phyloP scores from a whole-genome alignment of 2,329 filamentous ascomycete genomes.

The Ophiosphaerella herpotricha region DNA sequence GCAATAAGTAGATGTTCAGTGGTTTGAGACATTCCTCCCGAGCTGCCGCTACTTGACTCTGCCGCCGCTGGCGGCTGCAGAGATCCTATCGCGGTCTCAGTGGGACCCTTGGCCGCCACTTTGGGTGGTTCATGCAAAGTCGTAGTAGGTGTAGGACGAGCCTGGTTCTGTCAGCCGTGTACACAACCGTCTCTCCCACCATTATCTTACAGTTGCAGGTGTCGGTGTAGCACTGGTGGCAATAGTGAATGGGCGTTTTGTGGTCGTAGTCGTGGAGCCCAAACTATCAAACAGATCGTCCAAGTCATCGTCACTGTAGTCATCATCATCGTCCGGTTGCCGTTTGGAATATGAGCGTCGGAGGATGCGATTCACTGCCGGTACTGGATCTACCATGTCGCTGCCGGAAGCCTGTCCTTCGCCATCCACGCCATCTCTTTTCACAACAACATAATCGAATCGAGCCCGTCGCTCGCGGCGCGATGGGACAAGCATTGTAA shows the following conservation, averaged over 20 bases:
- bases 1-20: slow-evolving; percentile 49
- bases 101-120: slow-evolving; percentile 29
- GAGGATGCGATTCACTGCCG: slow-evolving; percentile 21
- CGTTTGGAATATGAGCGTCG: slow-evolving; percentile 17
- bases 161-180: slow-evolving; percentile 25
- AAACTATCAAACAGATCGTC: neutral
- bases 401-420: slow-evolving; percentile 13
- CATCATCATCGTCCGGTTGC: slow-evolving; percentile 11
- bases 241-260: slow-evolving; percentile 3
- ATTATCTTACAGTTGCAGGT: slow-evolving; percentile 23
- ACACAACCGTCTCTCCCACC: neutral
- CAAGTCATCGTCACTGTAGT: slow-evolving; percentile 19
- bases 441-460: slow-evolving; percentile 38
- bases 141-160: slow-evolving; percentile 20
- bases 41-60: slow-evolving; percentile 14
- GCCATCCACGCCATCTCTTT: slow-evolving; percentile 21
- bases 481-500: slow-evolving; percentile 38
- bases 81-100: slow-evolving; percentile 31
- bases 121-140: slow-evolving; percentile 21
- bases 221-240: slow-evolving; percentile 7
- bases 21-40: slow-evolving; percentile 38
- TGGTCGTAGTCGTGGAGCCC: neutral
- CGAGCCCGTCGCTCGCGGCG: slow-evolving; percentile 21
- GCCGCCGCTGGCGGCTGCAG: slow-evolving; percentile 22
- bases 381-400: slow-evolving; percentile 19